These are phyloP conservation scores for Rhynchosporium graminicola DNA, from an alignment of 2,329 filamentous ascomycete genomes.

Conservation along the genomic window DNA sequence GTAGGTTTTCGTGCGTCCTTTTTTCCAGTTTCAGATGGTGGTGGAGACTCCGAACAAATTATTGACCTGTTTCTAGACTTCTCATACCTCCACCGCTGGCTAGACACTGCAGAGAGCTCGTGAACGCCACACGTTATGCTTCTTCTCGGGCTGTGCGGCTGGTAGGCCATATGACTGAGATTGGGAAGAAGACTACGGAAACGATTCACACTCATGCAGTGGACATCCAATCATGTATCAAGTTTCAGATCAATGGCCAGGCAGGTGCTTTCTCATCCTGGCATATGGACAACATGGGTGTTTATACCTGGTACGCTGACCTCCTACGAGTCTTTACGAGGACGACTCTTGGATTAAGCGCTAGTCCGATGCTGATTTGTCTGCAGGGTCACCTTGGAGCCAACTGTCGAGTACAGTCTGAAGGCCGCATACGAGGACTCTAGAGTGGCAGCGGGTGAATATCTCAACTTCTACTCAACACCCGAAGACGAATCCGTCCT, in stretches of 20 bases:
- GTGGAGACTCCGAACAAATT: not conserved
- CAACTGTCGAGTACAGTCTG: constrained; percentile 9
- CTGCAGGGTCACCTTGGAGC: constrained; percentile 22
- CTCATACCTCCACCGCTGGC: constrained; percentile 14
- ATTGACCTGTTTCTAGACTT: constrained; percentile 1
- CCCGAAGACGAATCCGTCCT: constrained; percentile 16
- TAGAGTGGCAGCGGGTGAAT: not conserved
- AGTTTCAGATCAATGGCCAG: constrained; percentile 24
- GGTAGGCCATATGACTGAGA: constrained; percentile 12
- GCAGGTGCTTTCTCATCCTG: constrained; percentile 24
- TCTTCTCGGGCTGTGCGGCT: constrained; percentile 12
- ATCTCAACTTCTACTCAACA: constrained; percentile 11
- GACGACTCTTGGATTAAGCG: not conserved
- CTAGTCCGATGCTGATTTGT: not conserved
- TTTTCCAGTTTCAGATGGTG: not conserved
- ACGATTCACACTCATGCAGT: constrained; percentile 18
- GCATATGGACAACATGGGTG: constrained; percentile 26
- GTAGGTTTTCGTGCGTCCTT: not conserved
- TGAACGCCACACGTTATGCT: constrained; percentile 16
- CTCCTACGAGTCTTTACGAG: not conserved
- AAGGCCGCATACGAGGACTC: not conserved
- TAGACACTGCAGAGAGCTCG: constrained; percentile 13
- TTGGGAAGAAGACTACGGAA: constrained; percentile 21
- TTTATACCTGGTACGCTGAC: constrained; percentile 17
- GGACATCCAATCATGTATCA: constrained; percentile 24